Conservation (phyloP, 768 basidiomycete genomes). For the Suillus clintonianus region DNA sequence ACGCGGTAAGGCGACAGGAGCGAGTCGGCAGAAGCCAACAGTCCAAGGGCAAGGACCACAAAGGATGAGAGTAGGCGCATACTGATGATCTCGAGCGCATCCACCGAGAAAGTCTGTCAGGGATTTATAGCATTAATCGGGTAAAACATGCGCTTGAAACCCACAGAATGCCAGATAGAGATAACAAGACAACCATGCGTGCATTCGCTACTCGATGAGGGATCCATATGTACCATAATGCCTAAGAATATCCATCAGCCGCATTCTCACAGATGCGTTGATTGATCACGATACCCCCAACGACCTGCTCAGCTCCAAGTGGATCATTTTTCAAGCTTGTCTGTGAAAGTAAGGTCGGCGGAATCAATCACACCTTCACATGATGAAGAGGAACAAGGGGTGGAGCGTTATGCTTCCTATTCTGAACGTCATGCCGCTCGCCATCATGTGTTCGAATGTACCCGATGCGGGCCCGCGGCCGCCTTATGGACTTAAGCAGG, state of each 20-base stretch:
- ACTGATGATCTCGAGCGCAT: not conserved
- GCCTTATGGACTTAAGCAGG: not conserved
- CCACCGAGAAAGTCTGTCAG: not conserved
- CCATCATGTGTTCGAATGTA: not conserved
- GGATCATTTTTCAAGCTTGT: not conserved
- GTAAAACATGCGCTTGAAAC: not conserved
- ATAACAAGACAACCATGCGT: not conserved
- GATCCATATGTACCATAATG: not conserved
- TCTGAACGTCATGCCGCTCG: not conserved
- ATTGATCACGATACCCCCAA: not conserved
- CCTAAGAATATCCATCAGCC: constrained; percentile 1
- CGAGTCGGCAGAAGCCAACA: not conserved
- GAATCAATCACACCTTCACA: not conserved
- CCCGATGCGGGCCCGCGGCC: not conserved
- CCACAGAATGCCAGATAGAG: not conserved
- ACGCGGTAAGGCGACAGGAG: constrained; percentile 42
- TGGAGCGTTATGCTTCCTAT: not conserved
- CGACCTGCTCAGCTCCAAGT: not conserved
- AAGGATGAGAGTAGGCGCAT: constrained; percentile 4
- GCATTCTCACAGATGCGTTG: not conserved
- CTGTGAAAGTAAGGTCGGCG: not conserved
- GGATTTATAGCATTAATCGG: not conserved
- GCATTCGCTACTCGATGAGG: not conserved
- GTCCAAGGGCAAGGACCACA: not conserved
- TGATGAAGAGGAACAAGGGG: not conserved